Conservation (phyloP, 2,329 filamentous ascomycete genomes). For the Falciphora oryzae region DNA sequence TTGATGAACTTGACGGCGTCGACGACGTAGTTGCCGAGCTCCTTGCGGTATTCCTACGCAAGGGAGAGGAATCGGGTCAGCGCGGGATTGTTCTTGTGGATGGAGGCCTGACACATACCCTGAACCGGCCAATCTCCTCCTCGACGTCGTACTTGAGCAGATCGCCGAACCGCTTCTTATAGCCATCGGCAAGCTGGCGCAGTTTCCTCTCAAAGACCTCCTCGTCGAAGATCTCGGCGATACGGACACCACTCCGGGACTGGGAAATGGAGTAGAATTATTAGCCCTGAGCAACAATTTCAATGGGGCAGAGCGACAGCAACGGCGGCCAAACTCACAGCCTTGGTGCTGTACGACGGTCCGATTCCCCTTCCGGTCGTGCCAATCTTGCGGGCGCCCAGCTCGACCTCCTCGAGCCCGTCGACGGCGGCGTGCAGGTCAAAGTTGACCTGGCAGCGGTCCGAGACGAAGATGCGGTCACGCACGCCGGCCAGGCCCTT, state of each 20-base stretch:
- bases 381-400: constrained; percentile 29
- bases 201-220: constrained; percentile 61
- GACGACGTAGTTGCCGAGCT: constrained; percentile 46
- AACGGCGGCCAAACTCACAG: constrained; percentile 22
- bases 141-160: constrained; percentile 56
- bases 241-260: constrained; percentile 57
- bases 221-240: constrained; percentile 63
- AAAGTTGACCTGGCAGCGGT: constrained; percentile 58
- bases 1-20: constrained; percentile 54
- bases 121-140: constrained; percentile 59
- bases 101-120: constrained; percentile 22
- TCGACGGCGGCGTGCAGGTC: constrained; percentile 63
- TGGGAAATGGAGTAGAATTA: background rate
- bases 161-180: constrained; percentile 63
- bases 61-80: background rate
- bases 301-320: too few species aligned
- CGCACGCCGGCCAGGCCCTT: constrained; percentile 32
- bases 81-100: too few species aligned
- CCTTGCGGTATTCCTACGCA: constrained; percentile 6
- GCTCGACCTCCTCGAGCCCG: constrained; percentile 56
- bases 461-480: constrained; percentile 55
- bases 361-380: constrained; percentile 20
- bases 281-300: background rate
- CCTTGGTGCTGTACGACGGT: constrained; percentile 44
- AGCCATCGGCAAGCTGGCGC: constrained; percentile 54